Conservation (phyloP, 2,329 filamentous ascomycete species). For the Thermomyces lanuginosus region DNA sequence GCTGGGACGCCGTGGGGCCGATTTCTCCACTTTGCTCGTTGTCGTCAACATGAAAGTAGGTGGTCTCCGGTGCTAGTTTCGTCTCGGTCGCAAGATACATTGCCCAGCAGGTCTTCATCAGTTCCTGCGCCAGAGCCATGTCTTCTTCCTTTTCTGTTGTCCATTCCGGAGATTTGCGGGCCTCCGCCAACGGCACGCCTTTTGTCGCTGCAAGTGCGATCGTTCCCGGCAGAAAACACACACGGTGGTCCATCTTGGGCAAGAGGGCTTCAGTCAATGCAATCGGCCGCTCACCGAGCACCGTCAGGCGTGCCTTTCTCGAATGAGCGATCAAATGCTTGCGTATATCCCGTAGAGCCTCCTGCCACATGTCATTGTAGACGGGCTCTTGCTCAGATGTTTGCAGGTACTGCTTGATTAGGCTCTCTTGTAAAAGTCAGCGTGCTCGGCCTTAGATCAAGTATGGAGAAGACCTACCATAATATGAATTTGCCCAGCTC, state of each 20-base stretch:
- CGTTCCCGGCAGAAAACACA: conserved; percentile 93
- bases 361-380: conserved; percentile 86
- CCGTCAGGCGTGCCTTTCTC: conserved; percentile 61
- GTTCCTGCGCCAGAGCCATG: conserved; percentile 69
- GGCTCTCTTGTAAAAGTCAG: conserved; percentile 52
- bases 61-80: conserved; percentile 86
- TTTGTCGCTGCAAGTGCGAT: conserved; percentile 79
- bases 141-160: conserved; percentile 65
- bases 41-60: conserved; percentile 64
- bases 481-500: conserved; percentile 95
- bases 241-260: conserved; percentile 95
- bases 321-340: conserved; percentile 89
- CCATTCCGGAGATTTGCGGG: conserved; percentile 58
- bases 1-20: conserved; percentile 25
- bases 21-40: too few relatives aligned
- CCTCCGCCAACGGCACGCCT: conserved; percentile 58
- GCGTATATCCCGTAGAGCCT: conserved; percentile 67
- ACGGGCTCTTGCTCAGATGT: conserved; percentile 72
- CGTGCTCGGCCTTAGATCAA: too few relatives aligned
- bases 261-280: conserved; percentile 51
- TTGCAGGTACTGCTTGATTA: conserved; percentile 96
- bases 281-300: conserved; percentile 68
- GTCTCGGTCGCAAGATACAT: conserved; percentile 88
- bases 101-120: conserved; percentile 95
- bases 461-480: conserved; percentile 36